Percentiles rank a stretch among this genome's conserved stretches.
These are phyloP conservation scores for Yamadazyma laniorum DNA, from an alignment of 805 yeast genomes.

Conservation along the genomic window DNA sequence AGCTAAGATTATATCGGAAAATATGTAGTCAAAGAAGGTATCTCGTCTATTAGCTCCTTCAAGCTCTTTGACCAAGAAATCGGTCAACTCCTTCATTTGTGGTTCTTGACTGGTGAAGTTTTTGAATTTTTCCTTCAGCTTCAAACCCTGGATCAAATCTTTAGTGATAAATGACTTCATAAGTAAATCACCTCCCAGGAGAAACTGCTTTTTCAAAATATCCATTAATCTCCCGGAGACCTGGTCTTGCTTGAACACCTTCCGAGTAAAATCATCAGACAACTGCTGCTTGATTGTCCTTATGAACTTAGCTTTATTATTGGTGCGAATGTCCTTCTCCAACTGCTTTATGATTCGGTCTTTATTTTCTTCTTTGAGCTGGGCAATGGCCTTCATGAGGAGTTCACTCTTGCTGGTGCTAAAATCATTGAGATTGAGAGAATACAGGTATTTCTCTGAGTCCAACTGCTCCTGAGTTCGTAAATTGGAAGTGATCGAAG, in stretches of 20 bases:
- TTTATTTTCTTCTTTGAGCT: conserved; percentile 12
- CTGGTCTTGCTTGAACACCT: conserved; percentile 13
- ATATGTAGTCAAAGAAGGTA: conserved; percentile 3
- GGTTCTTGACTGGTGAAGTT: conserved; percentile 1
- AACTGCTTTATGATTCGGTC: conserved; percentile 11
- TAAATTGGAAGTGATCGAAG: conserved; percentile 2
- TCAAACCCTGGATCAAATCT: conserved; percentile 14
- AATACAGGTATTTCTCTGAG: conserved; percentile 1
- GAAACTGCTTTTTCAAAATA: conserved; percentile 15
- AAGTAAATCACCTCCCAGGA: conserved; percentile 8
- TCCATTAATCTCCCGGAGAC: conserved; percentile 14
- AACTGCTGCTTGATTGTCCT: conserved; percentile 9
- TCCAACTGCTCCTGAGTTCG: not conserved
- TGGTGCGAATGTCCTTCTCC: conserved; percentile 5
- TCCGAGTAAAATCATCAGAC: conserved; percentile 12
- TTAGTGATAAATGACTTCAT: conserved; percentile 15
- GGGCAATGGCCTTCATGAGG: conserved; percentile 9
- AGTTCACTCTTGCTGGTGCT: conserved; percentile 5
- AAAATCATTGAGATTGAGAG: conserved; percentile 1
- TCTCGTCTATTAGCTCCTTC: not conserved
- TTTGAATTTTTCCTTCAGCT: conserved; percentile 1
- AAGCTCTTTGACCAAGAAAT: not conserved
- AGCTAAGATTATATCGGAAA: conserved; percentile 2
- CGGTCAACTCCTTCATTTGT: not conserved
- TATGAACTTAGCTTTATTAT: conserved; percentile 1